Conservation (phyloP, 1,284 basidiomycete species). For the Trichosporon ovoides region DNA sequence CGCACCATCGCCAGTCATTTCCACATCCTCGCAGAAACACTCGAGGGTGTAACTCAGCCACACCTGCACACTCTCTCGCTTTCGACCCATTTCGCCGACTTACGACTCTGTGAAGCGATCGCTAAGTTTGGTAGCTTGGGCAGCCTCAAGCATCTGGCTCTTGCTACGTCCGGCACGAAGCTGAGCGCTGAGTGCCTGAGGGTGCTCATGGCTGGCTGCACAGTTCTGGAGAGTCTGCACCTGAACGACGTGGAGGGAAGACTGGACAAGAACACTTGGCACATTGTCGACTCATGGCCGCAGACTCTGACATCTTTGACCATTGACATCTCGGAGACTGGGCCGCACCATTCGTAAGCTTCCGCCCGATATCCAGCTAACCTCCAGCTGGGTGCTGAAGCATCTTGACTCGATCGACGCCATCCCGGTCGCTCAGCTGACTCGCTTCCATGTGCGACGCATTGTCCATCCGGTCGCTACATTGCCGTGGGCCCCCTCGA, state of each 20-base stretch:
- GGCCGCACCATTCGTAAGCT: slow-evolving; percentile 28
- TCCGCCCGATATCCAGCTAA: background rate
- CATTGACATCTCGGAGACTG: slow-evolving; percentile 25
- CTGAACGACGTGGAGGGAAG: slow-evolving; percentile 32
- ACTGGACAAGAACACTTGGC: slow-evolving; percentile 33
- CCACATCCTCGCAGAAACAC: slow-evolving; percentile 11
- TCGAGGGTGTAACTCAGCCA: slow-evolving; percentile 1
- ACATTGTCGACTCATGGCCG: slow-evolving; percentile 26
- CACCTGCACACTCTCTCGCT: slow-evolving; percentile 20
- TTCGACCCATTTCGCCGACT: slow-evolving; percentile 30
- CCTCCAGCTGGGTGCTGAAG: slow-evolving; percentile 28
- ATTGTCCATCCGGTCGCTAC: slow-evolving; percentile 22
- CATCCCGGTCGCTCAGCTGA: slow-evolving; percentile 26
- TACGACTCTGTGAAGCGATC: slow-evolving; percentile 20
- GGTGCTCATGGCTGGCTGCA: slow-evolving; percentile 23
- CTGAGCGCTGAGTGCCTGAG: slow-evolving; percentile 27
- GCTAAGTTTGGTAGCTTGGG: slow-evolving; percentile 22
- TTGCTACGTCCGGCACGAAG: slow-evolving; percentile 28
- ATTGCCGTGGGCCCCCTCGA: slow-evolving; percentile 24
- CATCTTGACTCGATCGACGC: slow-evolving; percentile 28
- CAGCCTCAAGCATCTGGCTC: slow-evolving; percentile 22
- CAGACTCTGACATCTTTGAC: slow-evolving; percentile 16
- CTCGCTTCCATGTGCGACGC: slow-evolving; percentile 22
- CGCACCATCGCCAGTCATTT: slow-evolving; percentile 24
- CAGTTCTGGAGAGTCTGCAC: slow-evolving; percentile 18